phyloP scores from a whole-genome alignment of 352 stramenopile species.

The Vaucheria bursata region DNA sequence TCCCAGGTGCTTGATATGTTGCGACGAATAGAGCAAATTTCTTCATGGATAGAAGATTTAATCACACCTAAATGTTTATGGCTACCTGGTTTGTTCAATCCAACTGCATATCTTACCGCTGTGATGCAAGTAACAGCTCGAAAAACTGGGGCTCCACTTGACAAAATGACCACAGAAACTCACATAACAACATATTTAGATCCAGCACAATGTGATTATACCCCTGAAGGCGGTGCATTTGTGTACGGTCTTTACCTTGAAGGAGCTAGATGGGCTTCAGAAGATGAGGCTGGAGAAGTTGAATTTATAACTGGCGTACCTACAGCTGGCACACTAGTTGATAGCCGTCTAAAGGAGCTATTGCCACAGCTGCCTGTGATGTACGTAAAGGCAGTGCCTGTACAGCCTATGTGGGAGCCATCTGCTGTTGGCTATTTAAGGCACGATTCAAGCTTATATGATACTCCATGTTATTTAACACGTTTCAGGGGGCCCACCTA shows the following conservation, averaged over 20 bases:
- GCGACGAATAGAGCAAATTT: constrained; percentile 74
- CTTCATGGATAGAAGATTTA: constrained; percentile 75
- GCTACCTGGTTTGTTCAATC: constrained; percentile 88
- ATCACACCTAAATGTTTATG: constrained; percentile 83
- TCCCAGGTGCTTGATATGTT: constrained; percentile 85
- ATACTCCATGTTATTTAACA: constrained; percentile 91
- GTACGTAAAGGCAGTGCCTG: constrained; percentile 89
- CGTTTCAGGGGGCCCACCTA: constrained; percentile 90
- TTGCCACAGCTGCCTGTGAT: constrained; percentile 81
- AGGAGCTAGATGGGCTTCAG: constrained; percentile 64
- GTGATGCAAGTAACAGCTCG: constrained; percentile 87
- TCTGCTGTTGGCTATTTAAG: constrained; percentile 87
- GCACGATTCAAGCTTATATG: constrained; percentile 77
- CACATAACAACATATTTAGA: constrained; percentile 86
- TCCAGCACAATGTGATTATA: constrained; percentile 51
- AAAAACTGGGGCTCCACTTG: constrained; percentile 73
- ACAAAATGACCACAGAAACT: constrained; percentile 90
- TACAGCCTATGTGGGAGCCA: constrained; percentile 80
- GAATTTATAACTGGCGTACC: constrained; percentile 59
- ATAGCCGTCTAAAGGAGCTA: constrained; percentile 89
- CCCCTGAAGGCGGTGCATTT: constrained; percentile 78
- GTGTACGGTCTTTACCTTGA: constrained; percentile 90
- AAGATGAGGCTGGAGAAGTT: constrained; percentile 70
- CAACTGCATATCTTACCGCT: constrained; percentile 85
- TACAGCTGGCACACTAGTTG: constrained; percentile 57